phyloP scores from a whole-genome alignment of 2,329 filamentous ascomycete genomes.

The Arachnomyces sp. region DNA sequence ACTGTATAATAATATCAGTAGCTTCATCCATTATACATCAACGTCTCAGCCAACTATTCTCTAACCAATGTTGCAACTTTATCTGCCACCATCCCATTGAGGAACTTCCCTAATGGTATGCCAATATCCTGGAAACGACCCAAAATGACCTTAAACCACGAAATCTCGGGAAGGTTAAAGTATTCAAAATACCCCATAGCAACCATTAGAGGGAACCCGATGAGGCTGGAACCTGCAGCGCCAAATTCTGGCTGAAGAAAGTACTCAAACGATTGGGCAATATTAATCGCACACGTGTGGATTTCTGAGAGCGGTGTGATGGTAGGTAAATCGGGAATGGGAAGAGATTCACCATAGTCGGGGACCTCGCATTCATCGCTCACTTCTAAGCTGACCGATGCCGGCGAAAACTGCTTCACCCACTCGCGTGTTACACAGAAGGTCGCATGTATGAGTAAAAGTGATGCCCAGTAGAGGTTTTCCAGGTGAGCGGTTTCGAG shows the following conservation, averaged over 20 bases:
- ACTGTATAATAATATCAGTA: too few species aligned
- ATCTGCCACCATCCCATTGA: constrained; percentile 3
- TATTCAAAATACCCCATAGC: constrained; percentile 7
- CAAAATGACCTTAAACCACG: constrained; percentile 10
- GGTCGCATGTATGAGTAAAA: constrained; percentile 7
- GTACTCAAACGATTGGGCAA: constrained; percentile 12
- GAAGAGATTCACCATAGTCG: neutral
- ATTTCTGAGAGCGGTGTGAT: neutral
- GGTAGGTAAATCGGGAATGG: neutral
- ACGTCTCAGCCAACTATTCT: too few species aligned
- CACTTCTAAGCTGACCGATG: too few species aligned
- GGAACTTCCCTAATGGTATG: constrained; percentile 2
- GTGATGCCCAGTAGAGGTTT: constrained; percentile 9
- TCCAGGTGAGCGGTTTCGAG: constrained; percentile 9
- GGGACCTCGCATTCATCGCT: neutral
- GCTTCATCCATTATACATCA: too few species aligned
- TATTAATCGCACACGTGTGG: constrained; percentile 4
- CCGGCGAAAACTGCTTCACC: neutral
- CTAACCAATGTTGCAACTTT: neutral
- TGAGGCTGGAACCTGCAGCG: constrained; percentile 5
- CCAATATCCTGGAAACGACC: neutral
- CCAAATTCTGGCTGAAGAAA: constrained; percentile 12
- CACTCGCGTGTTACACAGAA: too few species aligned
- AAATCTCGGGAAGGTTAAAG: constrained; percentile 4
- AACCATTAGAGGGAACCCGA: constrained; percentile 9